Evolutionary conservation across 768 basidiomycete species (phyloP), one percentile per base, ranked within the genome.

Genomic region (Trametes villosa): DNA sequence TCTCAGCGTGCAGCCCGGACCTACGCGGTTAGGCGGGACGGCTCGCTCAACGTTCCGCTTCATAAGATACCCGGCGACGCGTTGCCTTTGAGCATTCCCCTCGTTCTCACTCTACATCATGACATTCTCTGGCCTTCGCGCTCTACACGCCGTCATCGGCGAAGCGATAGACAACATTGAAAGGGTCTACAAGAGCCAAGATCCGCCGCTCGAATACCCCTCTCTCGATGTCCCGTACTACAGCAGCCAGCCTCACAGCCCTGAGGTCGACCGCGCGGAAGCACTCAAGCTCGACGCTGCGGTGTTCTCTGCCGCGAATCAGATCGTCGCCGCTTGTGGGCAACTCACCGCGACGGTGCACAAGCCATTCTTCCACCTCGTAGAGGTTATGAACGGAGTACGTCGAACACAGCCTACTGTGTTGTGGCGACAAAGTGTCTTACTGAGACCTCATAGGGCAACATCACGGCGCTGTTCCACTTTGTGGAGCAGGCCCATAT

Each of bases 91-190:
- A n/a, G n/a, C n/a, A n/a, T n/a, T n/a, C n/a, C n/a, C n/a, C n/a
- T n/a, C n/a, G n/a, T n/a, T n/a, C n/a, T n/a, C n/a, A n/a, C n/a
- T n/a, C n/a, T n/a, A 49, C 36, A 67, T 75, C 83, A 26, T 38
- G 29, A 88, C 89, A 49, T 85, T 91, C 66, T 77, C 84, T 34
- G 78, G 80, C 52, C 81, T 91, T 53, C 82, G 83, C 38, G 81
- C 83, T 30, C 81, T 90, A 40, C 85, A 88, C 64, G 72, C 79
- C 63, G 81, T 90, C 70, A 81, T 91, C 66, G 86, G 83, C 65
- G 79, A 86, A 65, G 87, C 88, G 26, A 73, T 90, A 62, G 80
- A 83, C 72, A 86, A 88, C 65, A 86, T 91, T 15, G 84, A 89
- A 70, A 74, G 74, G 46, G 75, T 87, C 50, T 89, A 70, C 53